Conservation (phyloP, 768 basidiomycete genomes). For the Tephrocybe rancida region DNA sequence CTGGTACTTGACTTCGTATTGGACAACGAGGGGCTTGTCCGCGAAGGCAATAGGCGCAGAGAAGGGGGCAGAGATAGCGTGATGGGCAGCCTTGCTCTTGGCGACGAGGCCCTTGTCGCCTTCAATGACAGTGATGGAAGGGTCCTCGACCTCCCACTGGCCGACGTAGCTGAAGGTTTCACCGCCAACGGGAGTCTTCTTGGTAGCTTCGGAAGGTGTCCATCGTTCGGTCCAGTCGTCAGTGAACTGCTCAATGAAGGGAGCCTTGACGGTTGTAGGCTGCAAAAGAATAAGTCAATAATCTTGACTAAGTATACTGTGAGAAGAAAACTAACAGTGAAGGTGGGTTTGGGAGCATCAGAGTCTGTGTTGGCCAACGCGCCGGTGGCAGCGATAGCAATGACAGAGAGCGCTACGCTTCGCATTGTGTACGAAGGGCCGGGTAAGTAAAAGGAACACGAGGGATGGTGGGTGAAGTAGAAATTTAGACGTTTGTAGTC, state of each 20-base stretch:
- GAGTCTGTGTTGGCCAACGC: slow-evolving; percentile 58
- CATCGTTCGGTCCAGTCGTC: slow-evolving; percentile 89
- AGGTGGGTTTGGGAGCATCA: slow-evolving; percentile 60
- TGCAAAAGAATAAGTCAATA: slow-evolving; percentile 31
- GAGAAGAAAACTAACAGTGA: slow-evolving; percentile 54
- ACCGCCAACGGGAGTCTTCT: slow-evolving; percentile 94
- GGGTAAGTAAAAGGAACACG: slow-evolving; percentile 38
- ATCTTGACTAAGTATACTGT: slow-evolving; percentile 7
- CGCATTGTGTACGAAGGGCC: slow-evolving; percentile 85
- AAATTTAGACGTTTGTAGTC: slow-evolving; percentile 22
- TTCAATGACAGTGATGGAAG: slow-evolving; percentile 70
- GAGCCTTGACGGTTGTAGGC: slow-evolving; percentile 79
- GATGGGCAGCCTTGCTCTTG: slow-evolving; percentile 96
- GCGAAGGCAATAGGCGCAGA: slow-evolving; percentile 74
- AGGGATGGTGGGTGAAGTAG: slow-evolving; percentile 32
- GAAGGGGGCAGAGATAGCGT: slow-evolving; percentile 97
- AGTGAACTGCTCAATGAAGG: slow-evolving; percentile 97
- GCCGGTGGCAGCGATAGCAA: slow-evolving; percentile 68
- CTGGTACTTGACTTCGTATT: slow-evolving; percentile 99
- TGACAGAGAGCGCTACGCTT: slow-evolving; percentile 82
- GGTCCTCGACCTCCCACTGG: slow-evolving; percentile 94
- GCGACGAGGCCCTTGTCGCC: slow-evolving; percentile 94
- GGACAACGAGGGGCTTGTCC: slow-evolving; percentile 87
- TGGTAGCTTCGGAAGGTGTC: slow-evolving; percentile 96
- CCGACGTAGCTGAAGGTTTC: slow-evolving; percentile 99